Percentiles rank a stretch among this genome's conserved stretches.
Conservation (phyloP, 2,329 filamentous ascomycete species). For the Neonectria neomacrospora region DNA sequence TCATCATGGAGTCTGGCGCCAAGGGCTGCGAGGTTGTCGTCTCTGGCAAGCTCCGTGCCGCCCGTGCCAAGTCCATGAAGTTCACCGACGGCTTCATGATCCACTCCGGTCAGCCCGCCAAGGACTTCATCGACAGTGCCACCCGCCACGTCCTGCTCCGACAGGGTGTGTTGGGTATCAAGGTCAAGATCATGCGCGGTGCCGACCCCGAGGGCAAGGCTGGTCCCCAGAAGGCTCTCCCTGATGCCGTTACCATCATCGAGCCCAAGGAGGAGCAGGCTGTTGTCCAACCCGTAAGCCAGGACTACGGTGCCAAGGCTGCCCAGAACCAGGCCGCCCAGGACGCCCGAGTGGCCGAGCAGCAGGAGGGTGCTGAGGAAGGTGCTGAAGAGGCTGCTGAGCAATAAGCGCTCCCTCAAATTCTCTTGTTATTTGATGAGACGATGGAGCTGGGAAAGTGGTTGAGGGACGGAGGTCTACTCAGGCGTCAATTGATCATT, state of each 20-base stretch:
- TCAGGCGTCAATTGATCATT: constrained; percentile 57
- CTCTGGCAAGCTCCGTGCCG: constrained; percentile 97
- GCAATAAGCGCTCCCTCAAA: constrained; percentile 50
- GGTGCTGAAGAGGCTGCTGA: constrained; percentile 56
- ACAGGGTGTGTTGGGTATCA: constrained; percentile 99
- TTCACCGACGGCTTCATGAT: constrained; percentile 99
- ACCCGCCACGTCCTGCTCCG: constrained; percentile 99
- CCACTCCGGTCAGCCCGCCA: constrained; percentile 99
- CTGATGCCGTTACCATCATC: constrained; percentile 98
- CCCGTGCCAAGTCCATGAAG: constrained; percentile 99
- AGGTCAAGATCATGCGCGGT: constrained; percentile 99
- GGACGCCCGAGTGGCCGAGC: constrained; percentile 67
- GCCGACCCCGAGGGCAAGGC: constrained; percentile 99
- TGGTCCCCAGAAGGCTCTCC: constrained; percentile 95
- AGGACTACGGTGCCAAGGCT: constrained; percentile 98
- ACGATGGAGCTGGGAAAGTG: constrained; percentile 40
- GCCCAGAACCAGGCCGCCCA: constrained; percentile 73
- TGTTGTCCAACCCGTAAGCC: constrained; percentile 93
- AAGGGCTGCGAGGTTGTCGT: constrained; percentile 99
- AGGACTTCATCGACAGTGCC: constrained; percentile 99
- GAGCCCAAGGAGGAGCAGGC: constrained; percentile 99
- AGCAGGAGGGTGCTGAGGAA: constrained; percentile 68
- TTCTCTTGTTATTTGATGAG: constrained; percentile 36
- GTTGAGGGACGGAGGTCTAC: constrained; percentile 51
- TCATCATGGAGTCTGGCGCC: constrained; percentile 99